These are phyloP conservation scores for Fomes fomentarius DNA, from an alignment of 1,284 basidiomycete genomes.

Conservation along the genomic window DNA sequence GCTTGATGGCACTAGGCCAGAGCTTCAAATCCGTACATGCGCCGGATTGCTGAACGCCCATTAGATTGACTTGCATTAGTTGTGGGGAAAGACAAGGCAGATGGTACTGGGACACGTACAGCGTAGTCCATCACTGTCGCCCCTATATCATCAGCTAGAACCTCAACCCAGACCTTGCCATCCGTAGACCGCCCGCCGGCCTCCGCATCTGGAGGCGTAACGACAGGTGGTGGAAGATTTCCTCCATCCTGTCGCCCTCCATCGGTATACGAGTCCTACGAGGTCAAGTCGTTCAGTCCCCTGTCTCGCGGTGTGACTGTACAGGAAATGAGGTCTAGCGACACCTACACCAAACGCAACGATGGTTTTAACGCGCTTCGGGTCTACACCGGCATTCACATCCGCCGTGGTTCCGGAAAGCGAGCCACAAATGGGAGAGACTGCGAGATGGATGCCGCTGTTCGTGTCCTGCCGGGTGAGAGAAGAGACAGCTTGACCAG, in stretches of 20 bases:
- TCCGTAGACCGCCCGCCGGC: conserved; percentile 40
- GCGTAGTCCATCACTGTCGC: conserved; percentile 47
- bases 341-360: conserved; percentile 42
- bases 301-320: background rate
- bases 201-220: conserved; percentile 33
- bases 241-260: conserved; percentile 37
- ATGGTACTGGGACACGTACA: conserved; percentile 37
- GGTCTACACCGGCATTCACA: conserved; percentile 40
- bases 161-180: conserved; percentile 40
- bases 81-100: background rate
- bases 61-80: no score
- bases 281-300: no score
- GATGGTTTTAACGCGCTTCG: conserved; percentile 38
- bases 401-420: conserved; percentile 37
- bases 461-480: no score
- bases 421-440: conserved; percentile 38
- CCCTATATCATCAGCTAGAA: conserved; percentile 35
- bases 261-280: conserved; percentile 40
- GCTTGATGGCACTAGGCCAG: conserved; percentile 32
- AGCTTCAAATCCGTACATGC: conserved; percentile 39
- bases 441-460: conserved; percentile 38
- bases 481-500: no score
- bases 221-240: conserved; percentile 35
- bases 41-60: conserved; percentile 33
- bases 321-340: no score